These are phyloP conservation scores for Neopestalotiopsis sp. DNA, from an alignment of 2,329 filamentous ascomycete genomes.

Conservation along the genomic window DNA sequence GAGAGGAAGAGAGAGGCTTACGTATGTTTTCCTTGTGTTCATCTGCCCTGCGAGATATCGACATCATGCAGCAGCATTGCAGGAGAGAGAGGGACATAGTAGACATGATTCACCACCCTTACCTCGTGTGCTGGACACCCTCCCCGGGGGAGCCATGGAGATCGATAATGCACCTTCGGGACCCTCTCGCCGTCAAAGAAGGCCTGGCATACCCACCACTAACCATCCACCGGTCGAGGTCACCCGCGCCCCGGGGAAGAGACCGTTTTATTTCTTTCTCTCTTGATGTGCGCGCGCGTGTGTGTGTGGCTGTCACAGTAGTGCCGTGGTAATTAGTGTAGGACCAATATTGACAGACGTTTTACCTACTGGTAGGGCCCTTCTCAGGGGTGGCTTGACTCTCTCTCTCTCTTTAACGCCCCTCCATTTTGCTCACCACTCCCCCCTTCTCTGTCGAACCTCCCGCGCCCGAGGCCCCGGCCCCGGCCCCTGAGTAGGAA, in stretches of 20 bases:
- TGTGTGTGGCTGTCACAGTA: too few relatives aligned
- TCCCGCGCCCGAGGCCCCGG: background rate
- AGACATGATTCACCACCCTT: background rate
- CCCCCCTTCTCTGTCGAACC: background rate
- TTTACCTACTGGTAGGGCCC: too few relatives aligned
- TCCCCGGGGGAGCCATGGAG: background rate
- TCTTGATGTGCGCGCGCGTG: too few relatives aligned
- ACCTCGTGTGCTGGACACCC: background rate
- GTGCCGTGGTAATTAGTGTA: too few relatives aligned
- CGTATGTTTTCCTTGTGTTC: background rate
- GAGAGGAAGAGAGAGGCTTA: background rate
- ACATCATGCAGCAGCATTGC: conserved; percentile 8
- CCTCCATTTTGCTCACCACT: too few relatives aligned
- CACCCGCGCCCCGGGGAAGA: background rate
- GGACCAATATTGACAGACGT: too few relatives aligned
- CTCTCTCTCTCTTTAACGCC: too few relatives aligned
- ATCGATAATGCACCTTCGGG: conserved; percentile 10
- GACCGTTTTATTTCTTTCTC: background rate
- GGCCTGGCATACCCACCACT: background rate
- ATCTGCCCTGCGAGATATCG: background rate
- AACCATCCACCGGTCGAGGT: background rate
- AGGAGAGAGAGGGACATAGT: background rate
- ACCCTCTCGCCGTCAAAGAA: background rate
- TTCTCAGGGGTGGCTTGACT: too few relatives aligned
- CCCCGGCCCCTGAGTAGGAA: background rate